Base-by-base conservation (phyloP, 768 basidiomycete genomes). In the Russula brevipes region DNA sequence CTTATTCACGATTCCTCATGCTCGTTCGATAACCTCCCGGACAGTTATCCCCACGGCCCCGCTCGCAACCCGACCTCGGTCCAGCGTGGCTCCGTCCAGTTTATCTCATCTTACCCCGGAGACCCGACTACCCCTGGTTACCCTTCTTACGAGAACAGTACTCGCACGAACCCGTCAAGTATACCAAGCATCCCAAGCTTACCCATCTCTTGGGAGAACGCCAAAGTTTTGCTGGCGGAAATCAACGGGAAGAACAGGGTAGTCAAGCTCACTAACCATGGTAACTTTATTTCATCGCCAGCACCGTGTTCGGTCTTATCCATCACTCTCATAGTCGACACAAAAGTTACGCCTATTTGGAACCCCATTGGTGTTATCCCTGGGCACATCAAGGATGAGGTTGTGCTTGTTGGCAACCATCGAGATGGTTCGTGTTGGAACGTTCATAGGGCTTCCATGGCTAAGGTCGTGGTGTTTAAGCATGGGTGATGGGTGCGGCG, bases 161-260 rank as follows among this genome's bases (percentile, higher is more conserved):
- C 88, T 12, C 81, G 89, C 52, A 76, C 74, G 12, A 80, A 82
- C 19, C 83, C 77, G 30, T 75, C 73, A 47, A 90, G 87, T 67
- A 81, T 88, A 42, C 89, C 91, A 2, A 73, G 70, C 17, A 93
- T 94, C 64, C 91, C 91, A 1, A 93, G 91, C 69, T 74, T 98
- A n/a, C 96, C 96, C 1, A 84, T 97, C 66, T 91, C 89, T 0
- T 95, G 91, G 87, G 75, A 79, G 51, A 96, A 94, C 70, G 94
- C 92, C 0, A 72, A 82, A 56, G 78, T 80, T 9, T 73, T 91
- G 4, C 72, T 88, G 38, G 70, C 77, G 50, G 77, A 80, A 55
- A 72, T 85, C 31, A 71, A 76, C 45, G 81, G 80, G 63, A 33
- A 74, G 70, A 71, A 80, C 54, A 76, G 73, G 16, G 76, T 76